Percentiles rank a stretch among this genome's conserved stretches.
These are phyloP conservation scores for Nephelium lappaceum DNA, from an alignment of 345 rosid genomes.

Conservation along the genomic window DNA sequence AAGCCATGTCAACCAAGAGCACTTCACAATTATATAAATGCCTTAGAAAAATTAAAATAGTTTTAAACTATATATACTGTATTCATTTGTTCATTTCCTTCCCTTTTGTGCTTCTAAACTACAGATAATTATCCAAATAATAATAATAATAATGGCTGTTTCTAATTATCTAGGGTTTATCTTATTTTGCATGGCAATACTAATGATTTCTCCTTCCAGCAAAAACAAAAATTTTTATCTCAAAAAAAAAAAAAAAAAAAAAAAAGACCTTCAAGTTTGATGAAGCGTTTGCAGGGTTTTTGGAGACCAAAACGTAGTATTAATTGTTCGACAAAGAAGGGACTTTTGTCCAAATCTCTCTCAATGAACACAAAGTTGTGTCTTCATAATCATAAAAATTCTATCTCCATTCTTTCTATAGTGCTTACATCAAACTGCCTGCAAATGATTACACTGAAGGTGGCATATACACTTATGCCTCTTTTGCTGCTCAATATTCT, in stretches of 20 bases:
- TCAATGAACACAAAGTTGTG: background rate
- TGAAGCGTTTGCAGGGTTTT: background rate
- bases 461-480: conserved; percentile 23
- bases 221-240: too few species aligned
- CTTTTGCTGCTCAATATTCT: conserved; percentile 10
- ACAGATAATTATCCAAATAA: background rate
- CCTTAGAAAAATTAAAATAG: too few species aligned
- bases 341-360: conserved; percentile 18
- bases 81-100: background rate
- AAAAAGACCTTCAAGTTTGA: background rate
- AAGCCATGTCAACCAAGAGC: background rate
- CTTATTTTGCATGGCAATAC: conserved; percentile 1
- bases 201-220: background rate
- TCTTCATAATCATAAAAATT: conserved; percentile 1
- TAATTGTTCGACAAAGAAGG: background rate
- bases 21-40: background rate
- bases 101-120: background rate
- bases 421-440: conserved; percentile 21
- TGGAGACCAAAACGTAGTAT: conserved; percentile 3
- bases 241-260: background rate
- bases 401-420: background rate
- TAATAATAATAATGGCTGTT: background rate
- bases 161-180: background rate
- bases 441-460: conserved; percentile 17
- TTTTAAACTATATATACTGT: too few species aligned